Base-by-base conservation (phyloP, 495 filamentous ascomycete species). In the Schizothecium vesticola region DNA sequence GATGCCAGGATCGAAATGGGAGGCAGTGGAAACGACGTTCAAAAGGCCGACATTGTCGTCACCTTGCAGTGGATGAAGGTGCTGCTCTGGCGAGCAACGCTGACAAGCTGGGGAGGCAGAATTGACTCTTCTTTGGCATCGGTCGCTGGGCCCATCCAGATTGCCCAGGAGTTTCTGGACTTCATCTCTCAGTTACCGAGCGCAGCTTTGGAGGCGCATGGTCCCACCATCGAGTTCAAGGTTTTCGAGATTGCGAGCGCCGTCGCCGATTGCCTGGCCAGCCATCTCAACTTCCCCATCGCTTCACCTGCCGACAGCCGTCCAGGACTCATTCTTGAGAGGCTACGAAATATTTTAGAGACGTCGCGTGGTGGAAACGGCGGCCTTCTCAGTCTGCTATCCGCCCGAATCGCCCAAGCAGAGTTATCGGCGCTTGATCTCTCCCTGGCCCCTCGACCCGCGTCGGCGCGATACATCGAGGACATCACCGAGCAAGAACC, bases 1-100 rank as follows among this genome's bases (percentile, higher is more conserved):
- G 74, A 81, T 28, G 68, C 72, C 16, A 70, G 73, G 1, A 63
- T 71, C 11, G 67, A 76, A 23, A 62, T 72, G 56, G 71, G 72
- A 25, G 69, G 71, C 23, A 63, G 63, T 21, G 71, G 74, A 21
- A 82, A 75, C 23, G 80, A 82, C 51, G 71, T 82, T 13, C 82
- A 84, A 63, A 77, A 78, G 59, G 82, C 80, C 0, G 82, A 84
- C 68, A 75, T 83, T n/a, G 80, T 75, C 61, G 79, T 82, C 33
- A 83, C 82, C 3, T 69, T 78, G 57, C 80, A 82, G 61, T 83
- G 82, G 82, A 83, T 84, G 81, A 77, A 80, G 16, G 79, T 82
- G 56, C 70, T 82, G 9, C 63, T 83, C 51, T 84, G 82, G 82
- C 75, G 80, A 51, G 73, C 79, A 7, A 73, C 79, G 0, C 75